Base-by-base conservation (phyloP, 345 rosid genomes). In the Citrus sinensis region DNA sequence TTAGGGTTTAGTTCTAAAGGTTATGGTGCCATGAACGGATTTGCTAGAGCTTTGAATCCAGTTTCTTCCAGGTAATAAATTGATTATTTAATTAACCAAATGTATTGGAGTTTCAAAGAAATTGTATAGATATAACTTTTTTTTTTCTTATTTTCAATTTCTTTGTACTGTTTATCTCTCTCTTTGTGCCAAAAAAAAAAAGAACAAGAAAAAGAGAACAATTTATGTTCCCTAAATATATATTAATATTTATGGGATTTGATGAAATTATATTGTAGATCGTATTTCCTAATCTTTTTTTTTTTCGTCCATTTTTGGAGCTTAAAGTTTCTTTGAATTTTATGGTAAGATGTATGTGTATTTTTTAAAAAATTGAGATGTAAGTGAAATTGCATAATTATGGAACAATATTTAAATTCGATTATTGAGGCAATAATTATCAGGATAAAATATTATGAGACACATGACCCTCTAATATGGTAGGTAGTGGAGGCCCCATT, bases 1-100 rank as follows among this genome's bases (percentile, higher is more conserved):
- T 76, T 96, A 80, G 98, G 99, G 59, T 96, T 96, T 67, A 96
- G 95, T 80, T 96, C 99, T 3, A 96, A 94, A 80, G 97, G 99
- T 9, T 94, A 94, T 81, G 94, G 99, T 65, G 97, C 94, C 67
- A 87, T 96, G 79, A 96, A 90, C 86, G 98, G 97, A 7, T 86
- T 94, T 63, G 95, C 97, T 8, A 89, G 94, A 79, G 93, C 95
- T 79, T 79, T 94, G 83, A 94, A 96, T 86, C 98, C 98, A 34
- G 99, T 93, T 60, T 89, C 98, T 4, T 94, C 98, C 72, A 88
- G 95, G 89, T 93, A 76, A 87, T 78, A 25, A 58, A 35, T 37
- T 10, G 16, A 2, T 70, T 51, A 9, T 14, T 1, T 2, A 6
- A 37, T 1, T 46, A 40, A 66, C 61, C 25, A 8, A 22, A 49